These are phyloP conservation scores for Colletotrichum plurivorum DNA, from an alignment of 2,329 filamentous ascomycete genomes.

Conservation along the genomic window DNA sequence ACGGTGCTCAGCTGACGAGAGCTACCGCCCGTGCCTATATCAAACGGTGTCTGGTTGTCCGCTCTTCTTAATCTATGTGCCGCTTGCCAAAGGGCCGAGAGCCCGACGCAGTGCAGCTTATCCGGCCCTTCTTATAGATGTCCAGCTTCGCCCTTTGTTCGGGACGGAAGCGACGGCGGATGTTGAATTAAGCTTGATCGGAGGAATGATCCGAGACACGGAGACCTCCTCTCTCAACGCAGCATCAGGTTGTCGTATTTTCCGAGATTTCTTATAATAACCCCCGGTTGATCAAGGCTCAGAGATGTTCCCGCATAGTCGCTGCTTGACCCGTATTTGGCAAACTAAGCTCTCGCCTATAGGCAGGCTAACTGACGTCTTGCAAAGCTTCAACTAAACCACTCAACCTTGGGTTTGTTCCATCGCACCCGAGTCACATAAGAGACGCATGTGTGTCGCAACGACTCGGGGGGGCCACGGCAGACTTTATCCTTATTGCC, in stretches of 20 bases:
- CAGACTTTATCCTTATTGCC: too few species aligned
- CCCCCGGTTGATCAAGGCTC: neutral
- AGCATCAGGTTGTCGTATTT: neutral
- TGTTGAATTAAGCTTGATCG: slow-evolving; percentile 17
- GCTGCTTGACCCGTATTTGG: neutral
- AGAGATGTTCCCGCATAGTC: neutral
- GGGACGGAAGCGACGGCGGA: slow-evolving; percentile 1
- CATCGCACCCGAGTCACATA: too few species aligned
- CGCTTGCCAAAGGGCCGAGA: slow-evolving; percentile 9
- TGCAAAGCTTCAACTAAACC: too few species aligned
- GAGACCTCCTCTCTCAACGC: neutral
- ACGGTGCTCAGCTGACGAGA: neutral
- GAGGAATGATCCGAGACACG: neutral
- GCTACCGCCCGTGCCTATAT: neutral
- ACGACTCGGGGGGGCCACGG: too few species aligned
- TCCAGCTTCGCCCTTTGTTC: neutral
- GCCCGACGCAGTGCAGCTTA: neutral
- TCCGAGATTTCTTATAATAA: neutral
- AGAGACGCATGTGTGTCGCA: too few species aligned
- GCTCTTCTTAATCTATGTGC: slow-evolving; percentile 15
- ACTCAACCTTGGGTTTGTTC: too few species aligned
- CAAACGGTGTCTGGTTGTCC: slow-evolving; percentile 1
- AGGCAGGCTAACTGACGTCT: too few species aligned
- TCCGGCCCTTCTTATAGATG: neutral
- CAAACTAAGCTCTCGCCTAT: too few species aligned